Conservation (phyloP, 768 basidiomycete species). For the Lentinula edodes region DNA sequence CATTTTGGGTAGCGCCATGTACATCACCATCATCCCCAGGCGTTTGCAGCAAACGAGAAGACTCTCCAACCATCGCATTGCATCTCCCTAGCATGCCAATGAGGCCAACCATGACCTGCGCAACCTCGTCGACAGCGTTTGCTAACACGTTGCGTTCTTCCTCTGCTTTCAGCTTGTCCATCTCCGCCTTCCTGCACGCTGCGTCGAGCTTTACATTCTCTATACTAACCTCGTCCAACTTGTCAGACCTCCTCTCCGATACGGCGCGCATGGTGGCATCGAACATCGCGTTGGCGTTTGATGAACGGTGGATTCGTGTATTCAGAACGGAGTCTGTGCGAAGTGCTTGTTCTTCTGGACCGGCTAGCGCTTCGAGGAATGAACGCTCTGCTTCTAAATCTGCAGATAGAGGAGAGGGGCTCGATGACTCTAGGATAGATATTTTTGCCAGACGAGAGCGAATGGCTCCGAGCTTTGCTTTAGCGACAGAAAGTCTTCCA, state of each 20-base stretch:
- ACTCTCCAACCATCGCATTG: conserved; percentile 65
- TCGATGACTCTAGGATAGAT: conserved; percentile 33
- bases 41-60: conserved; percentile 31
- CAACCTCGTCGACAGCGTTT: conserved; percentile 58
- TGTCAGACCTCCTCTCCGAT: conserved; percentile 73
- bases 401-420: conserved; percentile 33
- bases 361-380: conserved; percentile 60
- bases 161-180: conserved; percentile 64
- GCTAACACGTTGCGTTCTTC: conserved; percentile 60
- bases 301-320: conserved; percentile 56
- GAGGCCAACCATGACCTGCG: conserved; percentile 62
- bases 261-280: conserved; percentile 83
- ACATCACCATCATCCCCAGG: conserved; percentile 25
- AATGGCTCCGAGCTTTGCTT: conserved; percentile 60
- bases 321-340: conserved; percentile 55
- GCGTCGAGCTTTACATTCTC: conserved; percentile 73
- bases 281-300: conserved; percentile 76
- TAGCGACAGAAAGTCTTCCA: conserved; percentile 67
- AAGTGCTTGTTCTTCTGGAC: conserved; percentile 64
- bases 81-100: conserved; percentile 78
- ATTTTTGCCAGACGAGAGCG: conserved; percentile 57
- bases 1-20: conserved; percentile 34
- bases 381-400: conserved; percentile 72
- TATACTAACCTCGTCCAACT: conserved; percentile 63
- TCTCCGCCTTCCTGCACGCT: conserved; percentile 56